Base-by-base conservation (phyloP, 116 monocot genomes). In the Thalassia testudinum region DNA sequence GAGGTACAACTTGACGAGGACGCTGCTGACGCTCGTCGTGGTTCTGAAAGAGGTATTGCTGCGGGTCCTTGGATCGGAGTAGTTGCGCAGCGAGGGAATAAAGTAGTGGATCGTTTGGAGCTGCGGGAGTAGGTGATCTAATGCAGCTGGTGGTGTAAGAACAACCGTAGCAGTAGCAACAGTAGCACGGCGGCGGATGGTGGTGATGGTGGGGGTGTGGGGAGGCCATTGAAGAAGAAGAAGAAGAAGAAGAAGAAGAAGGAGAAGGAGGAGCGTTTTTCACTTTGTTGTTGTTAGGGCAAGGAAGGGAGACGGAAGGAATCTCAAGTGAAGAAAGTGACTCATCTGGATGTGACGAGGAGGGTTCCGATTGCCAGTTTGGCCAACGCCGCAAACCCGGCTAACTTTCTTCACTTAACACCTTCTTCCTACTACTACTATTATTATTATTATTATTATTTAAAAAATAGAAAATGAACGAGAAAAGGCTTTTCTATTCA, bases 81-180 rank as follows among this genome's bases (percentile, higher is more conserved):
- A 67, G 75, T 0, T 70, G 70, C 37, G 37, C 11, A 22, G 66
- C 66, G 17, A 75, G 63, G 58, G 48, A 24, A 37, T 75, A 72
- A 58, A 75, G 80, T 27, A 78, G 76, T 4, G 68, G 69, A 43
- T 70, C 69, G 3, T 3, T 3, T 3, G 30, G 10, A 34, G 27
- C 53, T n/a, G 47, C 48, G 64, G 59, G 70, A 51, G 50, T 54
- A 53, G 30, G 18, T 20, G 20, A 22, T n/a, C 15, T 7, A 13
- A 26, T 5, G 55, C 45, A 12, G 22, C n/a, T 5, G 65, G 12
- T 12, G 21, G 47, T 47, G 30, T 5, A 20, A 20, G 47, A 19
- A 22, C 38, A 34, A 23, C 19, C 13, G 58, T 24, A 25, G 57
- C 40, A 50, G 56, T 20, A 45, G 65, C 38, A 38, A 8, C 21